phyloP scores from a whole-genome alignment of 2,329 filamentous ascomycete genomes.

The Ophiosphaerella narmari region DNA sequence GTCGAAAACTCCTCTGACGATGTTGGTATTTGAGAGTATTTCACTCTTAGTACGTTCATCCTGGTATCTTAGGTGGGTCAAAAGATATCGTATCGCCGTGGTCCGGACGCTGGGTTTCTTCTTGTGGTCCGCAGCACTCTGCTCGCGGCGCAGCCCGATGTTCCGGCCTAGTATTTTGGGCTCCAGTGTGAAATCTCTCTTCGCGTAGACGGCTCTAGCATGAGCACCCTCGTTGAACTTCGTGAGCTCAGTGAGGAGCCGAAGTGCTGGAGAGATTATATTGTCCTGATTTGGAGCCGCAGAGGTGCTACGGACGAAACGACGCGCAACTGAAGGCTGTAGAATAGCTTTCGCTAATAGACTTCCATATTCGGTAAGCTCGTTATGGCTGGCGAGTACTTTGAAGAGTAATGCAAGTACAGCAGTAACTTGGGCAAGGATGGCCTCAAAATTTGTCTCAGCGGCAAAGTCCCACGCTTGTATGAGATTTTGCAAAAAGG shows the following conservation, averaged over 20 bases:
- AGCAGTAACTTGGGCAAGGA: slow-evolving; percentile 80
- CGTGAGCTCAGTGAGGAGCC: slow-evolving; percentile 83
- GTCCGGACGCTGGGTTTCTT: slow-evolving; percentile 79
- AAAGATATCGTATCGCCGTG: slow-evolving; percentile 79
- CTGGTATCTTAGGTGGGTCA: slow-evolving; percentile 79
- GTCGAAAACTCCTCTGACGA: slow-evolving; percentile 73
- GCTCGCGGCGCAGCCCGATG: slow-evolving; percentile 67
- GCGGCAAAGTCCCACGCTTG: slow-evolving; percentile 86
- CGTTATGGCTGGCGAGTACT: slow-evolving; percentile 72
- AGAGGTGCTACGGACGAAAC: slow-evolving; percentile 78
- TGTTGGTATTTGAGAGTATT: slow-evolving; percentile 73
- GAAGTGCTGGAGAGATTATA: slow-evolving; percentile 84
- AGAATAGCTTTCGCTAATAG: slow-evolving; percentile 81
- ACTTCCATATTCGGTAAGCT: slow-evolving; percentile 75
- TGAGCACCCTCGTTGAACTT: slow-evolving; percentile 83
- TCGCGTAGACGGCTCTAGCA: slow-evolving; percentile 76
- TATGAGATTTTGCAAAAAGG: slow-evolving; percentile 78
- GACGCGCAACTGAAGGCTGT: slow-evolving; percentile 77
- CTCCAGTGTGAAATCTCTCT: slow-evolving; percentile 74
- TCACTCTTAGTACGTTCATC: slow-evolving; percentile 78
- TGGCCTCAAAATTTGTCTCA: slow-evolving; percentile 76
- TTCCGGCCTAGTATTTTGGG: slow-evolving; percentile 76
- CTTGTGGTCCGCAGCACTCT: slow-evolving; percentile 62
- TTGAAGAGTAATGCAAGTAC: slow-evolving; percentile 81
- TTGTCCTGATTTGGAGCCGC: slow-evolving; percentile 83